phyloP scores from a whole-genome alignment of 805 yeast species.

The Metschnikowia dekortorum region DNA sequence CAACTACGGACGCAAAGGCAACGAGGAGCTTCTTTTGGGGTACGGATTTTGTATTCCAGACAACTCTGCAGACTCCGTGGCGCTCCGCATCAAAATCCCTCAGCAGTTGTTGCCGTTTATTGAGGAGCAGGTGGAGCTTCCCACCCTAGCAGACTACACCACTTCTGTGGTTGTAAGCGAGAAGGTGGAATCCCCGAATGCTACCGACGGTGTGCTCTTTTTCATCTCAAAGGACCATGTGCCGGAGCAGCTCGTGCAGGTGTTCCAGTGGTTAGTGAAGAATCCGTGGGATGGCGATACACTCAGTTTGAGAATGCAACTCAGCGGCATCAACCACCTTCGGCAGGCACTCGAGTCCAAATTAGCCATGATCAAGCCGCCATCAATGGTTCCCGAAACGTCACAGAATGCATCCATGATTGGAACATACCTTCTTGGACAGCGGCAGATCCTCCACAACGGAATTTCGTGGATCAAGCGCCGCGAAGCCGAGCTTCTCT shows the following conservation, averaged over 20 bases:
- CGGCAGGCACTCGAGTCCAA: slow-evolving; percentile 51
- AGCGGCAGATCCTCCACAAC: slow-evolving; percentile 42
- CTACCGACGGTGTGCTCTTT: slow-evolving; percentile 36
- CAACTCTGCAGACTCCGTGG: slow-evolving; percentile 55
- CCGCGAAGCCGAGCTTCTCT: slow-evolving; percentile 43
- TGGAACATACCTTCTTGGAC: slow-evolving; percentile 46
- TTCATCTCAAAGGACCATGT: slow-evolving; percentile 31
- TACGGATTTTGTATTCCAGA: slow-evolving; percentile 71
- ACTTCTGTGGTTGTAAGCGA: slow-evolving; percentile 25
- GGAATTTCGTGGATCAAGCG: slow-evolving; percentile 43
- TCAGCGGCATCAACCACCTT: slow-evolving; percentile 59
- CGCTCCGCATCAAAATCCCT: slow-evolving; percentile 57
- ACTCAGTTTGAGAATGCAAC: slow-evolving; percentile 48
- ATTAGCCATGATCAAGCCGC: slow-evolving; percentile 31
- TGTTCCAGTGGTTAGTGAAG: slow-evolving; percentile 53
- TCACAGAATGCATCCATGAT: slow-evolving; percentile 21
- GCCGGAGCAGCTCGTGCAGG: slow-evolving; percentile 43
- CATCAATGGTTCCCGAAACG: slow-evolving; percentile 4
- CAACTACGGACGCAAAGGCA: slow-evolving; percentile 85
- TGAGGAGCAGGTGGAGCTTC: slow-evolving; percentile 29
- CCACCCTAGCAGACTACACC: slow-evolving; percentile 35
- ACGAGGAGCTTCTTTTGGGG: slow-evolving; percentile 73
- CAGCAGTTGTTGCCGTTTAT: slow-evolving; percentile 26
- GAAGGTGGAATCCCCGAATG: slow-evolving; percentile 12
- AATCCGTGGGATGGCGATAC: slow-evolving; percentile 40